phyloP scores from a whole-genome alignment of 805 yeast species.

The Wickerhamia fluorescens region DNA sequence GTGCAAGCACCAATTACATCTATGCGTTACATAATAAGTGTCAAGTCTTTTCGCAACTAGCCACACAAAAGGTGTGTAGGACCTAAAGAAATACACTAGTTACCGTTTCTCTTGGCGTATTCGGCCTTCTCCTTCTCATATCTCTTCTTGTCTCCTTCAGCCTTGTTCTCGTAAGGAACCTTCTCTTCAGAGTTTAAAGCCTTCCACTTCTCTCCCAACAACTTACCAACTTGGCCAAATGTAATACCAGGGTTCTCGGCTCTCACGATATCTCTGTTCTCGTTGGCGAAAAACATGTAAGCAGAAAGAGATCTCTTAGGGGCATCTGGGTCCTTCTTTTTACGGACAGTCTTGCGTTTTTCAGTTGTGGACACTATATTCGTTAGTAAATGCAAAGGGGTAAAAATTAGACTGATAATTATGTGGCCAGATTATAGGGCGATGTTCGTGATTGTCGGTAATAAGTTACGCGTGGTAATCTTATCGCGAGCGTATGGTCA shows the following conservation, averaged over 20 bases:
- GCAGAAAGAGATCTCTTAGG: constrained; percentile 98
- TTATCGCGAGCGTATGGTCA: too few relatives aligned
- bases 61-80: too few relatives aligned
- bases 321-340: constrained; percentile 85
- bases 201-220: constrained; percentile 96
- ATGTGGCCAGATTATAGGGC: too few relatives aligned
- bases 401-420: too few relatives aligned
- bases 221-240: constrained; percentile 92
- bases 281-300: constrained; percentile 98
- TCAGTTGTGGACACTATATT: constrained; percentile 18
- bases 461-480: too few relatives aligned
- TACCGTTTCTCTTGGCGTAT: constrained; percentile 42
- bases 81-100: too few relatives aligned
- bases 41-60: too few relatives aligned
- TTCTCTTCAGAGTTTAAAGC: constrained; percentile 77
- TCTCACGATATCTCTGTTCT: constrained; percentile 91
- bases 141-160: constrained; percentile 94
- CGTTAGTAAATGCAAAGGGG: too few relatives aligned
- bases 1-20: too few relatives aligned
- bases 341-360: constrained; percentile 38
- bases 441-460: too few relatives aligned
- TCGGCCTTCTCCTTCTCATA: constrained; percentile 94
- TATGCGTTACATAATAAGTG: too few relatives aligned
- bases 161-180: constrained; percentile 86
- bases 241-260: constrained; percentile 95